Evolutionary conservation across 2,329 filamentous ascomycete species (phyloP).

Genomic region (Aspergillus fischeri): DNA sequence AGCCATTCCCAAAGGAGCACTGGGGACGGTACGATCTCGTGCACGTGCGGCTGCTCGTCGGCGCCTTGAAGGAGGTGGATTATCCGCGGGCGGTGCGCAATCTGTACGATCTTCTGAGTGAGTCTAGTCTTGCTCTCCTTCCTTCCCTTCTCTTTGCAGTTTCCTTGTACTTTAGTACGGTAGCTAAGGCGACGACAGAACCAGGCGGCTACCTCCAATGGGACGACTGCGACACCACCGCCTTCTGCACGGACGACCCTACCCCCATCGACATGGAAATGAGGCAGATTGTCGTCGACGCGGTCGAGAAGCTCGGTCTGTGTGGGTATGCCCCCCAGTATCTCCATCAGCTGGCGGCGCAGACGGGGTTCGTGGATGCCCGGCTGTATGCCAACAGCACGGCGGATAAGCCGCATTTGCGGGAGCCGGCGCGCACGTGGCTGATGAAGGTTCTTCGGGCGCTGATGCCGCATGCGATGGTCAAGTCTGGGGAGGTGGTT

Average conservation of each 20-base stretch:
- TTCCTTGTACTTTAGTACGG: too few species aligned
- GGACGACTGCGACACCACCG: slow-evolving; percentile 21
- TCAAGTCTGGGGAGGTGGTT: slow-evolving; percentile 7
- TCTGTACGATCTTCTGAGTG: slow-evolving; percentile 26
- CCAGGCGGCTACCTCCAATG: slow-evolving; percentile 26
- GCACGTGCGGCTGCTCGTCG: slow-evolving; percentile 25
- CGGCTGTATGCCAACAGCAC: slow-evolving; percentile 11
- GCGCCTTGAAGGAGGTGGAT: slow-evolving; percentile 21
- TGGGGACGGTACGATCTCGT: slow-evolving; percentile 28
- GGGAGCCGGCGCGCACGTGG: slow-evolving; percentile 11
- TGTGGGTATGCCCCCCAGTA: slow-evolving; percentile 8
- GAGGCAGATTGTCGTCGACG: slow-evolving; percentile 6
- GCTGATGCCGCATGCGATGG: slow-evolving; percentile 12
- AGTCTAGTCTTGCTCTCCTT: not conserved
- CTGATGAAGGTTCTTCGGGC: slow-evolving; percentile 12
- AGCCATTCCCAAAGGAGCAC: slow-evolving; percentile 25
- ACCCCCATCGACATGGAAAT: slow-evolving; percentile 8
- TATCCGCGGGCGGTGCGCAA: slow-evolving; percentile 21
- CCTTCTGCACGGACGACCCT: slow-evolving; percentile 12
- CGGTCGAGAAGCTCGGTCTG: slow-evolving; percentile 11
- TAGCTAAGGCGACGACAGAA: slow-evolving; percentile 7
- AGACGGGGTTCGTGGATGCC: slow-evolving; percentile 7
- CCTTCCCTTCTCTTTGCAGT: not conserved
- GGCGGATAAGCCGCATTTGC: slow-evolving; percentile 10
- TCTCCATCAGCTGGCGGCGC: slow-evolving; percentile 10